Base-by-base conservation (phyloP, 176 grass and related monocot species). In the Hordeum marinum region DNA sequence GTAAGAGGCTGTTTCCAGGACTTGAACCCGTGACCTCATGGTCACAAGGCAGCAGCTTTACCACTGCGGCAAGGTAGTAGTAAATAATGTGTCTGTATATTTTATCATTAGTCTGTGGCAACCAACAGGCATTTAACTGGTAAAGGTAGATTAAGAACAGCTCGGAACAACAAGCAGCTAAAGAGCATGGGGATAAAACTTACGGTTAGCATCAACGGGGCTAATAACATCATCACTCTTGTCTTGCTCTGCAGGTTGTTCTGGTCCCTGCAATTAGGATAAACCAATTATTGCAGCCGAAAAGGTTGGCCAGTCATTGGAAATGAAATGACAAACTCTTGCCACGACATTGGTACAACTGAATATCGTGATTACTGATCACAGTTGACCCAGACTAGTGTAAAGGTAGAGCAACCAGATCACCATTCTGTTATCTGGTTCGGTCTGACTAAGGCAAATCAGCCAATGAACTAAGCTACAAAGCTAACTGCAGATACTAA, bases 171-270 rank as follows among this genome's bases (percentile, higher is more conserved):
- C 26, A 12, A 24, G 35, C 31, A 71, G 23, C 73, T 26, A 73
- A 82, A 61, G 24, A 52, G 55, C 27, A 21, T 52, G 48, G 36
- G 12, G 83, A 85, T 35, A 37, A 65, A 62, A 80, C 81, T 86
- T 86, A 89, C 83, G 25, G 48, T 86, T 94, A 25, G 59, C 55
- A 67, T 98, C 91, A 62, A 83, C 73, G 27, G 91, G 80, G 25
- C 90, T 86, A 60, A 98, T 92, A 72, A 94, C 87, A 90, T 87
- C 48, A 52, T 52, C 96, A 84, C 87, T 95, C 78, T 94, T 98
- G 80, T 92, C 93, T 85, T 92, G 91, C 25, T 98, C 93, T 75
- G 85, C 45, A 36, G 68, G 59, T 63, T 83, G 79, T 36, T 92
- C 91, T 80, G 86, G 61, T 75, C 72, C 86, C 96, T 98, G 75